These are phyloP conservation scores for Saprolegnia diclina DNA, from an alignment of 352 stramenopile genomes.

Conservation along the genomic window DNA sequence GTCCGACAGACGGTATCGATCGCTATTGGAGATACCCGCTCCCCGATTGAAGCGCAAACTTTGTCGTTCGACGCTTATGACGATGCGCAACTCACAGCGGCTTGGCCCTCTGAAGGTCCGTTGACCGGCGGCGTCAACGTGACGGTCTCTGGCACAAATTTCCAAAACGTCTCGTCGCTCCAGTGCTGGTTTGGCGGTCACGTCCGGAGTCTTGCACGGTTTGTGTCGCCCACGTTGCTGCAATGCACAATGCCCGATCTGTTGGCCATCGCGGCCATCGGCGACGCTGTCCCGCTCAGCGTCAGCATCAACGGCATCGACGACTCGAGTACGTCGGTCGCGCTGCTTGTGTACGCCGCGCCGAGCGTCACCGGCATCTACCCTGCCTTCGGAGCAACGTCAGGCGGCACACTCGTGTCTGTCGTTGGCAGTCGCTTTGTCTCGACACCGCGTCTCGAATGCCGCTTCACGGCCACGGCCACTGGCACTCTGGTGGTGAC, in stretches of 20 bases:
- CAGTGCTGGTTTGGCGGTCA: slow-evolving; percentile 5
- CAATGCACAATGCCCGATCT: slow-evolving; percentile 9
- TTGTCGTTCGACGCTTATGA: not conserved
- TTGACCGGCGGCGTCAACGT: slow-evolving; percentile 1
- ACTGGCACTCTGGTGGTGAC: not conserved
- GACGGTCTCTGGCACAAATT: slow-evolving; percentile 7
- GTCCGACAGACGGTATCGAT: not conserved
- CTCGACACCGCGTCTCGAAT: not conserved
- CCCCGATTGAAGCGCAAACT: not conserved
- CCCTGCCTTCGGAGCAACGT: not conserved
- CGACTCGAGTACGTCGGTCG: not conserved
- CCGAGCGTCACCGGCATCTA: not conserved
- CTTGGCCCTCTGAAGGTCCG: not conserved
- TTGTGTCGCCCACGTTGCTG: not conserved
- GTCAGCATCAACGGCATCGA: slow-evolving; percentile 17
- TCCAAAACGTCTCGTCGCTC: slow-evolving; percentile 11
- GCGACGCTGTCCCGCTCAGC: not conserved
- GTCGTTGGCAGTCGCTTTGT: slow-evolving; percentile 18
- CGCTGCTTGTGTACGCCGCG: not conserved
- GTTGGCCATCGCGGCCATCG: not conserved
- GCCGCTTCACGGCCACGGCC: slow-evolving; percentile 1
- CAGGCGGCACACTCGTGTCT: slow-evolving; percentile 6
- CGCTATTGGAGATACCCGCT: not conserved
- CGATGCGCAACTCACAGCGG: not conserved
- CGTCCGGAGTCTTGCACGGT: not conserved